These are phyloP conservation scores for Microascus cirrosus DNA, from an alignment of 2,329 filamentous ascomycete genomes.

Conservation along the genomic window DNA sequence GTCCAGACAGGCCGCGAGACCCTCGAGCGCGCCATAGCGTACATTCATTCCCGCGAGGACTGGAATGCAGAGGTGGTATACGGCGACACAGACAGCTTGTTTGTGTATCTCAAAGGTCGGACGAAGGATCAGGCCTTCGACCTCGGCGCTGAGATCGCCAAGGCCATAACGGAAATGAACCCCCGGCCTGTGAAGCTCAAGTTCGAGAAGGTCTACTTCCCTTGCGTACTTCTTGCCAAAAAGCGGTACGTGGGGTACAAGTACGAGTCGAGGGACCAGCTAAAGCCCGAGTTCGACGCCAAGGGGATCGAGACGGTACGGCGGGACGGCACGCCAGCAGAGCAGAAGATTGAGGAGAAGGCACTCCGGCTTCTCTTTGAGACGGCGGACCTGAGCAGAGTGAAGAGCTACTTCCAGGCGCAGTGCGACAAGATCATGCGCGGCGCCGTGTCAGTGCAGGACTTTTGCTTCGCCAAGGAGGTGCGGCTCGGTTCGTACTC, in stretches of 20 bases:
- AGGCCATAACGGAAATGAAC: conserved; percentile 78
- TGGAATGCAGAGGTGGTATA: conserved; percentile 98
- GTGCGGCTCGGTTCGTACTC: conserved; percentile 79
- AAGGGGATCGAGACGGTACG: conserved; percentile 98
- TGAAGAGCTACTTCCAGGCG: conserved; percentile 80
- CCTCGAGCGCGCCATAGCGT: conserved; percentile 81
- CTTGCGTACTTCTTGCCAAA: conserved; percentile 87
- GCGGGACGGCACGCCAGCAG: conserved; percentile 84
- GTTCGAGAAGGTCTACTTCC: conserved; percentile 97
- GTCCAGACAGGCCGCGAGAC: conserved; percentile 94
- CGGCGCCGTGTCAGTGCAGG: conserved; percentile 77
- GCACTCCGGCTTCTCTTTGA: conserved; percentile 82
- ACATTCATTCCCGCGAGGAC: conserved; percentile 75
- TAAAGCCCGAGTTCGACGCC: conserved; percentile 81
- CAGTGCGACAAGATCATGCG: conserved; percentile 91
- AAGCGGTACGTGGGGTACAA: conserved; percentile 98
- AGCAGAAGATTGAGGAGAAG: conserved; percentile 94
- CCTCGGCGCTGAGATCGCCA: conserved; percentile 85
- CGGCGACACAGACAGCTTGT: conserved; percentile 92
- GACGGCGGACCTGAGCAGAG: conserved; percentile 75
- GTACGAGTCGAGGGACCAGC: conserved; percentile 70
- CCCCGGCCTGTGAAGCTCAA: conserved; percentile 90
- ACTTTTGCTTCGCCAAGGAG: conserved; percentile 92
- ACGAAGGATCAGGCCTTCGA: conserved; percentile 82
- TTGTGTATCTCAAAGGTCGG: conserved; percentile 78